Conservation (phyloP, 768 basidiomycete species). For the Tylopilus plumbeoviolaceoides region DNA sequence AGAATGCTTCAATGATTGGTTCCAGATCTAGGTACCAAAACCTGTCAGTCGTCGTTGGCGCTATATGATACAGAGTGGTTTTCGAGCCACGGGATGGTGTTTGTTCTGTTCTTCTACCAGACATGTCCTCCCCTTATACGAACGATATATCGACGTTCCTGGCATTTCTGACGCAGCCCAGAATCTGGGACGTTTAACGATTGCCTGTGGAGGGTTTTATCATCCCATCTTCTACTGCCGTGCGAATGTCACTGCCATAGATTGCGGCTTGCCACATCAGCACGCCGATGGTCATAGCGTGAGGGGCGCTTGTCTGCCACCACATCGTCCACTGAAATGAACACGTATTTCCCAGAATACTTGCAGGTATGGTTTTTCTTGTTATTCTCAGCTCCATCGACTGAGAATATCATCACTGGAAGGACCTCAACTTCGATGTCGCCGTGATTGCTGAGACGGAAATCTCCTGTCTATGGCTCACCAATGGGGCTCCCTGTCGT, state of each 20-base stretch:
- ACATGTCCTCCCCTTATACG: too few relatives aligned
- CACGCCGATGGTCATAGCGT: too few relatives aligned
- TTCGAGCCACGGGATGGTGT: neutral
- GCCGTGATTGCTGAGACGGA: too few relatives aligned
- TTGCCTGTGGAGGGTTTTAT: neutral
- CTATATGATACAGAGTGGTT: neutral
- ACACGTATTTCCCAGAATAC: too few relatives aligned
- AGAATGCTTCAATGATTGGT: neutral
- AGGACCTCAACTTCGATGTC: too few relatives aligned
- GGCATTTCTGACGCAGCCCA: neutral
- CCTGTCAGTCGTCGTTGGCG: neutral
- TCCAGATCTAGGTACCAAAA: neutral
- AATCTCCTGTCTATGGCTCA: conserved; percentile 4
- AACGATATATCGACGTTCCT: too few relatives aligned
- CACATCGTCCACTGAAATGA: neutral
- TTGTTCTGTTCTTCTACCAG: neutral
- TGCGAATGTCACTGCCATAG: neutral
- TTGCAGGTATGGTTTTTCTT: conserved; percentile 5
- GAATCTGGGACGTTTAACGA: neutral
- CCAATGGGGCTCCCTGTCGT: neutral
- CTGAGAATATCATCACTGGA: neutral
- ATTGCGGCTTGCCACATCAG: neutral
- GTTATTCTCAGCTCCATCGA: neutral
- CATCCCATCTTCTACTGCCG: neutral
- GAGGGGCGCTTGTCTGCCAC: neutral